Base-by-base conservation (phyloP, 768 basidiomycete genomes). In the Tulasnella calospora region DNA sequence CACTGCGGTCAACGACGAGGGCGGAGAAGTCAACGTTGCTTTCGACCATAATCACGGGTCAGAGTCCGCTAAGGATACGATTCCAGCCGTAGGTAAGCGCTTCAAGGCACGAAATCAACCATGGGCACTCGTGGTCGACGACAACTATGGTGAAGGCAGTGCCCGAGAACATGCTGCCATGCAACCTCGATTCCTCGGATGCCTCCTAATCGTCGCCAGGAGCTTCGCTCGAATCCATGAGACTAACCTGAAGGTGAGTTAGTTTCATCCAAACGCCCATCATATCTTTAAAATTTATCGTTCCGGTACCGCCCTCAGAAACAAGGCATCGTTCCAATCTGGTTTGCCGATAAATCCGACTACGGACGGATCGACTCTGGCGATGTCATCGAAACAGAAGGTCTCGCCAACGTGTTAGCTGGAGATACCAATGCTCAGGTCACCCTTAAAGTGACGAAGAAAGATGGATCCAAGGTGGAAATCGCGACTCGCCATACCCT, bases 201-300 rank as follows among this genome's bases (percentile, higher is more conserved):
- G 95, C 82, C 89, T 88, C 7, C 86, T 95, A 87, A 96, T 98
- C 81, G 84, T 98, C 78, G 95, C 95, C 0, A 88, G 95, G 30
- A 98, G 96, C 1, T 98, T 99, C 82, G 98, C 98, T 81, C 92
- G 98, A 73, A 99, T 99, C 73, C 98, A 99, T 83, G 98, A 99
- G 86, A 97, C 96, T 8, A 98, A 98, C 84, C 85, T 98, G 78
- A 98, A 98, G 87, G 95, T 51, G 51, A 23, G 51, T 93, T 80
- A 51, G 87, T 83, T 79, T 9, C 17, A 12, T 17, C 21, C 5
- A 7, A 76, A 10, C 7, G 17, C 44, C 7, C 61, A 21, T 77
- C 33, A 69, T 13, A 17, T 36, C 57, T 33, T 21, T 47, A 23
- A 41, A 33, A 67, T 67, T 69, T 38, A 35, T 35, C 71, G 57